Evolutionary conservation across 2,329 filamentous ascomycete genomes (phyloP).

Genomic region (Dichotomopilus funicola): DNA sequence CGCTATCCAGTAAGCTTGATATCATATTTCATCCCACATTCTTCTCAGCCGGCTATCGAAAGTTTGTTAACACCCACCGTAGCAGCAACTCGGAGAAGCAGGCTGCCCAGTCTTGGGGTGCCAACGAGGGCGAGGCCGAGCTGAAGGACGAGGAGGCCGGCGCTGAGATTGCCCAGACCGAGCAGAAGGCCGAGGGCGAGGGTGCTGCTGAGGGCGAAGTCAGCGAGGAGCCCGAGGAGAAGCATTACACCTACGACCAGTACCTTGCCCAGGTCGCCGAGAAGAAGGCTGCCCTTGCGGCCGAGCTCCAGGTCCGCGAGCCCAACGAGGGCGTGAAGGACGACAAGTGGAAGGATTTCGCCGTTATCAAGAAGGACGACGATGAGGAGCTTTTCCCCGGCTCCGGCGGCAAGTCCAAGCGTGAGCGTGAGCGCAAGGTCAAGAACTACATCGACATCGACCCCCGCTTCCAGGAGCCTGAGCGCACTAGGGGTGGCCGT

Average conservation of each 20-base stretch:
- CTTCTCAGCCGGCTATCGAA: neutral
- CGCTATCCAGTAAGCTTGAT: slow-evolving; percentile 39
- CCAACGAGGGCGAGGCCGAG: slow-evolving; percentile 72
- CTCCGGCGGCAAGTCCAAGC: slow-evolving; percentile 68
- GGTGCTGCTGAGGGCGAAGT: slow-evolving; percentile 31
- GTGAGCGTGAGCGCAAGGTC: slow-evolving; percentile 84
- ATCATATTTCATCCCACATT: neutral
- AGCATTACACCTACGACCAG: slow-evolving; percentile 81
- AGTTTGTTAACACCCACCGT: slow-evolving; percentile 21
- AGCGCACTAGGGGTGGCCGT: slow-evolving; percentile 51
- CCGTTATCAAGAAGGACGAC: slow-evolving; percentile 61
- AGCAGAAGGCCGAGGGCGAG: slow-evolving; percentile 57
- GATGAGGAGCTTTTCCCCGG: slow-evolving; percentile 73
- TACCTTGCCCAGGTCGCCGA: slow-evolving; percentile 68
- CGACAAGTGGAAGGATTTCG: slow-evolving; percentile 86
- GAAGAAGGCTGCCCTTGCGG: slow-evolving; percentile 45
- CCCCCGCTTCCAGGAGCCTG: slow-evolving; percentile 69
- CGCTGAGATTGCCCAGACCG: slow-evolving; percentile 78
- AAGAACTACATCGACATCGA: slow-evolving; percentile 89
- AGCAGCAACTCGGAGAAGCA: slow-evolving; percentile 76
- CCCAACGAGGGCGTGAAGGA: slow-evolving; percentile 84
- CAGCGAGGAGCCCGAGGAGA: slow-evolving; percentile 35
- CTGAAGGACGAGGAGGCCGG: slow-evolving; percentile 87
- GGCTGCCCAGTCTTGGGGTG: slow-evolving; percentile 84
- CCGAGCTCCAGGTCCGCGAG: slow-evolving; percentile 70